Base-by-base conservation (phyloP, 2,329 filamentous ascomycete species). In the Cercospora nicotianae region DNA sequence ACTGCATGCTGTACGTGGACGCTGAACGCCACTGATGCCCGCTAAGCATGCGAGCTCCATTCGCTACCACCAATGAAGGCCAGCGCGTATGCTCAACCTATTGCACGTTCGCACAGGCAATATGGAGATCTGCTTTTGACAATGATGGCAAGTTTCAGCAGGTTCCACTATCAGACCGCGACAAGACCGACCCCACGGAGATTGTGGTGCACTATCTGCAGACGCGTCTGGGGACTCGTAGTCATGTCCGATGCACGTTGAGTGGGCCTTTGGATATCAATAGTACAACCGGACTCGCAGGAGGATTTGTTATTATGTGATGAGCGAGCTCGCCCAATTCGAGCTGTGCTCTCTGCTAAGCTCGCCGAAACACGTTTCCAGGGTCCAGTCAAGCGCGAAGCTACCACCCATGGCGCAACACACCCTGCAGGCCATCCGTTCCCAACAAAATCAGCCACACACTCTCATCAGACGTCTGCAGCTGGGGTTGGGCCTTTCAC, bases 391-490 rank as follows among this genome's bases (percentile, higher is more conserved):
- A 55, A 60, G 63, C 60, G 31, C 39, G 39, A 64, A 55, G 61
- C 55, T 53, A 42, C 33, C 20, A 48, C 23, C 31, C 39, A 61
- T 68, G 62, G 66, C 58, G 63, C 58, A 68, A 62, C 26, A 63
- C 60, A 62, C 66, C 63, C 36, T 68, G 66, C 66, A 67, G 28
- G 62, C 55, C 26, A 26, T 65, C 57, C 66, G 58, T 63, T 63
- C 66, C 60, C 66, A 68, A 68, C 66, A 39, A 59, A 65, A 59
- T 33, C 51, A 59, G 66, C 66, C 66, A 68, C 66, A 64, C 33
- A 39, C 53, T 39, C 30, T 26, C 23, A 26, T 26, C 51, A 58
- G 48, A 28, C 23, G 30, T 57, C 48, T 64, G 42, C 51, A 51
- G 62, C 58, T 62, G 55, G 33, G 33, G 20, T 58, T 26, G 55